Base-by-base conservation (phyloP, 805 yeast species). In the Candida germanica region DNA sequence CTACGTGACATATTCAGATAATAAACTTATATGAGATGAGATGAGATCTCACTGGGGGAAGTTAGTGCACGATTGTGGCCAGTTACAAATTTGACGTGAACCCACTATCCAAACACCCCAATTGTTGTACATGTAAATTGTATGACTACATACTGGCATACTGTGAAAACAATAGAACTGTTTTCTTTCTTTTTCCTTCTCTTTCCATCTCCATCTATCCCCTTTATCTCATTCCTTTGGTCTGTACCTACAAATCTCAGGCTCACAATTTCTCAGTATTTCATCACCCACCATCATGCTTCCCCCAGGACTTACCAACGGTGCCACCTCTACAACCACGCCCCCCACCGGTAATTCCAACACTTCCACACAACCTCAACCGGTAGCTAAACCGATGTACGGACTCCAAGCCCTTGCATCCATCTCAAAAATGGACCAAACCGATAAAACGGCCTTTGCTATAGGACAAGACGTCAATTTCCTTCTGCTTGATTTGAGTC, bases 401-500 rank as follows among this genome's bases (percentile, higher is more conserved):
- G 95, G 95, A 1, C 58, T 87, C 37, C 70, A 72, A 38, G 89
- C 88, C 0, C 60, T 87, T 26, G 47, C 74, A 11, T 69, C 79
- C 12, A 65, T 85, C 13, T 66, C 83, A 31, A 73, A 72, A 37
- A 74, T 77, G 73, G 86, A 80, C 35, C 73, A 75, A 40, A 69
- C 59, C 23, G 91, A 83, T 40, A 73, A 77, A 40, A 74, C 79
- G 8, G 71, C 77, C 14, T 76, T 83, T 33, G 83, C 89, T 5
- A 67, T 83, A 38, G 95, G 95, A 7, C 79, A 80, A 18, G 95
- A 87, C 52, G 61, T 86, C 29, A 75, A 73, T 38, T 73, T 78
- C 50, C 56, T 81, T 22, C 93, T 91, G 1, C 61, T 84, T 27
- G 80, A 82, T 47, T 59, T 85, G 46, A 54, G 66, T 3, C 57